Evolutionary conservation across 2,329 filamentous ascomycete genomes (phyloP).

Genomic region (Cercospora sp.): DNA sequence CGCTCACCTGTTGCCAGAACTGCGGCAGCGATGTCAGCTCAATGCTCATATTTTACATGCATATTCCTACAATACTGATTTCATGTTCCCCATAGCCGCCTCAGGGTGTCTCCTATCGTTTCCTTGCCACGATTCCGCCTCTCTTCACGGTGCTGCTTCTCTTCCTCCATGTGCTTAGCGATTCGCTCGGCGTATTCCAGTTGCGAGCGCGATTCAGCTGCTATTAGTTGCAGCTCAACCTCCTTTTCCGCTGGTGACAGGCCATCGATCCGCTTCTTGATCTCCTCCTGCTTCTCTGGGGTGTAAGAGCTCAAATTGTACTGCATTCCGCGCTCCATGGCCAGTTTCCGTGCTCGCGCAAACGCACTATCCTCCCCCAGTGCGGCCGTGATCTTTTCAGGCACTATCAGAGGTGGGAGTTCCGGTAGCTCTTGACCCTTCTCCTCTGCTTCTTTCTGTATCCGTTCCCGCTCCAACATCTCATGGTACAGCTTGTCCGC

Average conservation of each 20-base stretch:
- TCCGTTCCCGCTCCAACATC: conserved; percentile 78
- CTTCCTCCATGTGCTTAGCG: conserved; percentile 56
- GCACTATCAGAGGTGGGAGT: conserved; percentile 58
- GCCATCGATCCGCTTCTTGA: conserved; percentile 46
- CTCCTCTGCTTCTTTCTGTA: conserved; percentile 67
- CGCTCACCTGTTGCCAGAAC: neutral
- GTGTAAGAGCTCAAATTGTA: conserved; percentile 55
- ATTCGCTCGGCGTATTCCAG: conserved; percentile 60
- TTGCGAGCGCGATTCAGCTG: conserved; percentile 62
- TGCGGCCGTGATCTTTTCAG: conserved; percentile 31
- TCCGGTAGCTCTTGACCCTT: conserved; percentile 55
- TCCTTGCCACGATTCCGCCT: conserved; percentile 57
- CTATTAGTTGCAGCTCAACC: conserved; percentile 64
- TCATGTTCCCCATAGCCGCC: conserved; percentile 35
- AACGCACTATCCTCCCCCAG: conserved; percentile 37
- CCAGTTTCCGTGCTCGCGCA: conserved; percentile 31
- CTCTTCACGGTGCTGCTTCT: conserved; percentile 55
- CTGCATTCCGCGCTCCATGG: conserved; percentile 39
- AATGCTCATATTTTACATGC: neutral
- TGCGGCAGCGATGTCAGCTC: neutral
- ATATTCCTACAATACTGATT: neutral
- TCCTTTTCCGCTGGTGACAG: conserved; percentile 43
- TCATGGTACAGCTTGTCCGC: conserved; percentile 86
- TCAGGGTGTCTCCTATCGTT: conserved; percentile 46
- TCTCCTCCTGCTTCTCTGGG: conserved; percentile 57